Evolutionary conservation across 2,329 filamentous ascomycete species (phyloP).

Genomic region (Penicillium sp.): DNA sequence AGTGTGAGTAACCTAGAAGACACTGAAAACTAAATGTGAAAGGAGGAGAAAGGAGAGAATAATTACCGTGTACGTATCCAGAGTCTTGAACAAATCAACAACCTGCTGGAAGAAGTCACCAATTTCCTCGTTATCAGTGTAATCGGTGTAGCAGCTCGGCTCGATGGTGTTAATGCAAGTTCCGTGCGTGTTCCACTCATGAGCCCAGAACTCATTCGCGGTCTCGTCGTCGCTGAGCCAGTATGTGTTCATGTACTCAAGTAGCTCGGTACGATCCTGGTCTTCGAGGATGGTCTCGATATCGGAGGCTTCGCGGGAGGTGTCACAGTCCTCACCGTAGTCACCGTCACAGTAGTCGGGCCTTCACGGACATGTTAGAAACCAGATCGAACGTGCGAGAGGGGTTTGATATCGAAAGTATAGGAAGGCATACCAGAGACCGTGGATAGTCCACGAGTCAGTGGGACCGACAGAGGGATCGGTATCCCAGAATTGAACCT

Average conservation of each 20-base stretch:
- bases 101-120: conserved; percentile 1
- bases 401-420: too few relatives aligned
- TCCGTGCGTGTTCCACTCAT: conserved; percentile 2
- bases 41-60: background rate
- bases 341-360: conserved; percentile 1
- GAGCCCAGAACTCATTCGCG: background rate
- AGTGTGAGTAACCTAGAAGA: background rate
- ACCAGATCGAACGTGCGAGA: background rate
- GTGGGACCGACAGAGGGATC: background rate
- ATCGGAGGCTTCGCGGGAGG: background rate
- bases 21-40: too few relatives aligned
- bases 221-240: background rate
- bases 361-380: background rate
- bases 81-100: background rate
- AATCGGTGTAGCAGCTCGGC: background rate
- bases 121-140: background rate
- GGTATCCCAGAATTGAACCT: conserved; percentile 3
- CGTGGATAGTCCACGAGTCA: conserved; percentile 3
- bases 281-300: background rate
- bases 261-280: background rate
- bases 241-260: background rate
- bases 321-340: background rate
- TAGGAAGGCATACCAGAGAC: background rate
- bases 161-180: background rate
- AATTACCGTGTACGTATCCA: background rate